Base-by-base conservation (phyloP, 2,329 filamentous ascomycete species). In the Aspergillus clavatus region DNA sequence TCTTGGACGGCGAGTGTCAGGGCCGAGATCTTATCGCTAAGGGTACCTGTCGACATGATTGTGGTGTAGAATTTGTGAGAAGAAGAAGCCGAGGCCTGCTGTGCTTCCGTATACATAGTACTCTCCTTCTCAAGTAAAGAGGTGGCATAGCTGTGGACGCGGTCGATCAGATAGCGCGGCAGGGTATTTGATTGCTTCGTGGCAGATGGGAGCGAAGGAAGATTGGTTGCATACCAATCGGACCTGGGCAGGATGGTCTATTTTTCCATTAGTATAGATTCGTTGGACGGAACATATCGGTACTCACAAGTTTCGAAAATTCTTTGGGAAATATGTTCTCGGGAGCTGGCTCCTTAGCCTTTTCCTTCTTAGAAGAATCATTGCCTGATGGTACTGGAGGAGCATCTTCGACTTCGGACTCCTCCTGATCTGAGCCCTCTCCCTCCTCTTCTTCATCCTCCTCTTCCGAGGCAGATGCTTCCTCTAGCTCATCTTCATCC, bases 61-160 rank as follows among this genome's bases (percentile, higher is more conserved):
- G 89, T 95, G 1, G 90, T 88, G 76, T 97, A 84, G 74, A 98
- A 98, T 66, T 90, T 95, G 69, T 94, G 87, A 31, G 90, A 91
- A 2, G 91, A 93, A 21, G 88, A 89, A 40, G 87, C 82, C 5
- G 87, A 82, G 45, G 86, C 73, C 55, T 88, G 76, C 54, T 88
- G 79, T 31, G 78, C 84, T 21, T 82, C 80, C 44, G 78, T 77
- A 70, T 96, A 98, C 38, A 80, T 75, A 31, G 80, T 76, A 50
- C 86, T 86, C 62, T 98, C 93, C 21, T 81, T 76, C 43, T 94
- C 83, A 16, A 97, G 73, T 5, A 97, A 75, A 7, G 78, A 75
- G 50, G 81, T 80, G 3, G 89, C 89, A 65, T 95, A 82, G 11
- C 81, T 71, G 42, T 69, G 72, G n/a, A 84, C 63, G 38, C 76